A percentile compares a stretch with the other conserved stretches of the same genome.
phyloP scores from a whole-genome alignment of 306 rosid species.

The Malus sieversii region DNA sequence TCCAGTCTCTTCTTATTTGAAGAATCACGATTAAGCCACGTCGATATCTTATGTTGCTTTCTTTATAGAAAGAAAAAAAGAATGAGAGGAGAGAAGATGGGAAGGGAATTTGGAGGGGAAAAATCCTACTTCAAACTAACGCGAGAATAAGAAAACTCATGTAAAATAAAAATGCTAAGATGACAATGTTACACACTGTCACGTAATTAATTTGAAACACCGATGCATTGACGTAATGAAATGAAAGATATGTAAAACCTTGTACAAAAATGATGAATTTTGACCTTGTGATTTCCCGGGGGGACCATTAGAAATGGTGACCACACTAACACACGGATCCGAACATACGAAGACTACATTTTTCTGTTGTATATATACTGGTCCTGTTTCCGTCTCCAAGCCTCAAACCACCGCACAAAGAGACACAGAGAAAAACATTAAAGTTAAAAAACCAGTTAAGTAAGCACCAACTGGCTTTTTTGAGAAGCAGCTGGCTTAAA shows the following conservation, averaged over 20 bases:
- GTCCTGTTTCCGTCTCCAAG: neutral
- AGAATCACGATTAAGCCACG: too few relatives aligned
- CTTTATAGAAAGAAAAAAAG: too few relatives aligned
- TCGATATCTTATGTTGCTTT: too few relatives aligned
- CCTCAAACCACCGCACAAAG: slow-evolving; percentile 18
- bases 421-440: slow-evolving; percentile 1
- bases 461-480: slow-evolving; percentile 21
- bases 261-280: slow-evolving; percentile 14
- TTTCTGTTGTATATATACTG: neutral
- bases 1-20: too few relatives aligned
- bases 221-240: neutral
- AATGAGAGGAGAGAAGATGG: too few relatives aligned
- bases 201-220: too few relatives aligned
- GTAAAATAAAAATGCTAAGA: too few relatives aligned
- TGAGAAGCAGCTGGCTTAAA: slow-evolving; percentile 19
- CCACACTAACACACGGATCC: slow-evolving; percentile 32
- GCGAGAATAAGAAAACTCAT: too few relatives aligned
- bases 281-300: slow-evolving; percentile 30
- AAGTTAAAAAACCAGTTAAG: neutral
- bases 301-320: slow-evolving; percentile 35
- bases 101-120: too few relatives aligned
- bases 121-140: too few relatives aligned
- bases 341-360: neutral
- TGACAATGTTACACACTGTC: rapidly evolving
- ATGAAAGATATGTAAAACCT: neutral